Percentiles rank a stretch among this genome's conserved stretches.
phyloP scores from a whole-genome alignment of 768 basidiomycete genomes.

The Ephemerocybe angulata region DNA sequence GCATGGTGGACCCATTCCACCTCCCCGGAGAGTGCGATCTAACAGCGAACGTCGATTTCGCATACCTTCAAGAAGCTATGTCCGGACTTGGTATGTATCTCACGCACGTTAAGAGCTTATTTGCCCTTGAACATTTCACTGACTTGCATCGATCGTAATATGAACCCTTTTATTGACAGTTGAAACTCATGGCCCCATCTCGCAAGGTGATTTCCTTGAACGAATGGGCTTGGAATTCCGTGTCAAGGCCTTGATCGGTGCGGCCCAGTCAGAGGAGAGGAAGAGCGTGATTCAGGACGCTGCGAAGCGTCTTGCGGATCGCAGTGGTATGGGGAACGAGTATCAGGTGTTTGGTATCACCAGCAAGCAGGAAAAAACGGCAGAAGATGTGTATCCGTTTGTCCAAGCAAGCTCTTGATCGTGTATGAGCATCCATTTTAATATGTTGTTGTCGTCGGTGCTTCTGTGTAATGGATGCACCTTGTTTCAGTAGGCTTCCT shows the following conservation, averaged over 20 bases:
- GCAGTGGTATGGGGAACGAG: constrained; percentile 79
- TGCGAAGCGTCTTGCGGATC: constrained; percentile 72
- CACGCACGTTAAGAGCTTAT: neutral
- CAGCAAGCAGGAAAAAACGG: constrained; percentile 6
- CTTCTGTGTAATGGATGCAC: too few relatives aligned
- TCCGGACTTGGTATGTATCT: constrained; percentile 51
- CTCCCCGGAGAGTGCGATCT: constrained; percentile 86
- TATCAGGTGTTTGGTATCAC: constrained; percentile 76
- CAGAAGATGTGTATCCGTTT: constrained; percentile 34
- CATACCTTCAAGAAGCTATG: constrained; percentile 78
- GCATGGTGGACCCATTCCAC: constrained; percentile 80
- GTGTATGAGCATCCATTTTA: too few relatives aligned
- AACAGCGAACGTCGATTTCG: constrained; percentile 97
- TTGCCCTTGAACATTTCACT: neutral
- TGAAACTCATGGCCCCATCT: constrained; percentile 59
- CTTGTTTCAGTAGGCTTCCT: too few relatives aligned
- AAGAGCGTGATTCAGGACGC: constrained; percentile 52
- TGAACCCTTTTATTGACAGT: constrained; percentile 32
- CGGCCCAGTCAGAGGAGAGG: constrained; percentile 47
- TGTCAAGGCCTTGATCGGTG: constrained; percentile 54
- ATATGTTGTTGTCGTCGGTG: too few relatives aligned
- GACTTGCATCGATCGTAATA: neutral
- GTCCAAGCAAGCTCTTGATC: too few relatives aligned
- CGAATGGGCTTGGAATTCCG: constrained; percentile 73
- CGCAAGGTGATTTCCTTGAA: constrained; percentile 75